These are phyloP conservation scores for Aspergillus felis DNA, from an alignment of 2,329 filamentous ascomycete species.

Conservation along the genomic window DNA sequence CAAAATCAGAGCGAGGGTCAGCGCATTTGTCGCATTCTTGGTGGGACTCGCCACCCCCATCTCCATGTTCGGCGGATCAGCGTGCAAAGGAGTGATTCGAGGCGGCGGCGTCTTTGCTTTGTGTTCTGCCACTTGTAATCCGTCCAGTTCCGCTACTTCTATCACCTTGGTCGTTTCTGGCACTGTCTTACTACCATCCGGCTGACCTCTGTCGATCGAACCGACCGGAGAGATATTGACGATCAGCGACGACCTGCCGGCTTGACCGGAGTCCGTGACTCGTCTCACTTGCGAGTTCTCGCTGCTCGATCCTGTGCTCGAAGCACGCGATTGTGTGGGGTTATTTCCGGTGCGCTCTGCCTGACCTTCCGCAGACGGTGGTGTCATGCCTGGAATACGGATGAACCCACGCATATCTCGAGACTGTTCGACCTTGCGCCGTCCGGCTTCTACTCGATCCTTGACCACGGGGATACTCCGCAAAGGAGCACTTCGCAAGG, in stretches of 20 bases:
- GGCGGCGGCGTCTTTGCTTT: conserved; percentile 7
- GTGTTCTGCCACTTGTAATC: conserved; percentile 26
- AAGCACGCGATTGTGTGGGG: background rate
- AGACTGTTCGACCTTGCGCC: conserved; percentile 9
- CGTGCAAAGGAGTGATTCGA: conserved; percentile 18
- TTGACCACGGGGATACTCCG: conserved; percentile 13
- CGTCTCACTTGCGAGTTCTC: conserved; percentile 7
- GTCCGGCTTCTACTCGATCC: conserved; percentile 8
- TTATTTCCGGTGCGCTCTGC: conserved; percentile 17
- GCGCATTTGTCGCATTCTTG: conserved; percentile 14
- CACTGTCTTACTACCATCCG: background rate
- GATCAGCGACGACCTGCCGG: background rate
- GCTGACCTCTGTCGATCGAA: conserved; percentile 3
- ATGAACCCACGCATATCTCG: conserved; percentile 35
- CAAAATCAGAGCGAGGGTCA: conserved; percentile 28
- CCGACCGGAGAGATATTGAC: conserved; percentile 1
- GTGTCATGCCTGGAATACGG: conserved; percentile 30
- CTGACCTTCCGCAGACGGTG: conserved; percentile 24
- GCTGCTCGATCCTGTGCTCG: conserved; percentile 1
- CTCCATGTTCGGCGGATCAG: conserved; percentile 15
- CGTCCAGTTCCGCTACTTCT: conserved; percentile 35
- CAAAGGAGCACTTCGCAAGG: conserved; percentile 15
- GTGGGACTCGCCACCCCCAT: background rate
- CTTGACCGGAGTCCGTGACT: conserved; percentile 5
- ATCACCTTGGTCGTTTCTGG: conserved; percentile 11